Conservation (phyloP, 2,329 filamentous ascomycete genomes). For the Paecilomyces variotii region DNA sequence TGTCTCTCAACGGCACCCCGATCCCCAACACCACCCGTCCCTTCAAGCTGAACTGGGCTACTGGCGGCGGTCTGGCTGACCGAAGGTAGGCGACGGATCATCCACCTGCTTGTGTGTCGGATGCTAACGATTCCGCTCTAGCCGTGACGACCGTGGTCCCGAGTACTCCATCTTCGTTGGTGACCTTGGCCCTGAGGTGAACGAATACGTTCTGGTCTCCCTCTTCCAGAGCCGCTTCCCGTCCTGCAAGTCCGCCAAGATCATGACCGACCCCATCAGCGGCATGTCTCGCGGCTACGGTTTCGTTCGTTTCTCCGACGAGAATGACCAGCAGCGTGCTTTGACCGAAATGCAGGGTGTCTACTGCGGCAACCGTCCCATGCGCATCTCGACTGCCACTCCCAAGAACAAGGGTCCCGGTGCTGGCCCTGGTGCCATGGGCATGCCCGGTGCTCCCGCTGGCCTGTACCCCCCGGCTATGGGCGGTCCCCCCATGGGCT, state of each 20-base stretch:
- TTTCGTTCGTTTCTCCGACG: conserved; percentile 94
- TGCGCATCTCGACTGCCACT: conserved; percentile 96
- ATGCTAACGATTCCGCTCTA: conserved; percentile 14
- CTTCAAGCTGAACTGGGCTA: conserved; percentile 99
- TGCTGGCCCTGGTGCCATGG: conserved; percentile 44
- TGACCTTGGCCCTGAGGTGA: conserved; percentile 94
- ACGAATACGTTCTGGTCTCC: conserved; percentile 94
- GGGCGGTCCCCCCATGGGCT: conserved; percentile 61
- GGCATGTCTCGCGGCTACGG: conserved; percentile 97
- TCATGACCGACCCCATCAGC: conserved; percentile 98
- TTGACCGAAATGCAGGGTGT: conserved; percentile 98
- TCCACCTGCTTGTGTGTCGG: not conserved
- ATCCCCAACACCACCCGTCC: conserved; percentile 91
- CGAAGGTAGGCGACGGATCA: conserved; percentile 56
- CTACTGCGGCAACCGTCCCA: conserved; percentile 96
- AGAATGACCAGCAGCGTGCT: conserved; percentile 91
- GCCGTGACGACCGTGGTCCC: conserved; percentile 86
- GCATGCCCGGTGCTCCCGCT: conserved; percentile 44
- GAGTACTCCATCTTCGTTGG: conserved; percentile 98
- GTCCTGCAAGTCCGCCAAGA: conserved; percentile 98
- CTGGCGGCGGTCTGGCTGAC: conserved; percentile 88
- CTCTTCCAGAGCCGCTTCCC: conserved; percentile 95
- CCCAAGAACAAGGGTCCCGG: conserved; percentile 74
- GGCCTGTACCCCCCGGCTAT: conserved; percentile 58
- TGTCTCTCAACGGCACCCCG: conserved; percentile 76